Evolutionary conservation across 768 basidiomycete species (phyloP).

Genomic region (Lactarius psammicola): DNA sequence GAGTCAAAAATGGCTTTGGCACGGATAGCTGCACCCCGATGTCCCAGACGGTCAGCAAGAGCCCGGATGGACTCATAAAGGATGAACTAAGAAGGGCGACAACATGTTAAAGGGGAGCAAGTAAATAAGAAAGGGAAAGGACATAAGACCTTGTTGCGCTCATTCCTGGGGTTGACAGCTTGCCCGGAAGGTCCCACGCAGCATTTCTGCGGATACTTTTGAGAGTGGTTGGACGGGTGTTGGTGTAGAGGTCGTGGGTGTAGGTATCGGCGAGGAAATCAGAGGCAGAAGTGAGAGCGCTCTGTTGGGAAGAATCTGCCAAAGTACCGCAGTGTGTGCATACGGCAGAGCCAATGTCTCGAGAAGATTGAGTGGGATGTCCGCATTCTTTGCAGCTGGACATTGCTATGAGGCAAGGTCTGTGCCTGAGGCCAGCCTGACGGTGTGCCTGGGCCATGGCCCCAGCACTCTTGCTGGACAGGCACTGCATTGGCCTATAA

Average conservation of each 20-base stretch:
- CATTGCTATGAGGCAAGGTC: slow-evolving; percentile 11
- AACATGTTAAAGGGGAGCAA: slow-evolving; percentile 16
- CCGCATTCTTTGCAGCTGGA: slow-evolving; percentile 24
- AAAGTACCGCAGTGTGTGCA: slow-evolving; percentile 76
- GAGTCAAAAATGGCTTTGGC: slow-evolving; percentile 68
- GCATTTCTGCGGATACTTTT: slow-evolving; percentile 49
- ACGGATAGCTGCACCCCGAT: slow-evolving; percentile 60
- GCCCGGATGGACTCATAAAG: slow-evolving; percentile 63
- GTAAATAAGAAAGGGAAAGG: slow-evolving; percentile 22
- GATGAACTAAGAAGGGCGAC: slow-evolving; percentile 44
- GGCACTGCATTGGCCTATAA: slow-evolving; percentile 10
- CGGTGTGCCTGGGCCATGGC: neutral
- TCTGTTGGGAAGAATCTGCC: slow-evolving; percentile 54
- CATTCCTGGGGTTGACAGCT: slow-evolving; percentile 61
- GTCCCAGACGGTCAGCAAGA: slow-evolving; percentile 56
- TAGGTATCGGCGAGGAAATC: slow-evolving; percentile 39
- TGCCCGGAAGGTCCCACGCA: slow-evolving; percentile 65
- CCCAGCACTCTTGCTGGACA: no score
- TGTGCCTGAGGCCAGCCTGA: neutral
- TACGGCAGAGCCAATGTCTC: slow-evolving; percentile 39
- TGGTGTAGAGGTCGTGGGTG: slow-evolving; percentile 34
- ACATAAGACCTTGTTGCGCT: slow-evolving; percentile 63
- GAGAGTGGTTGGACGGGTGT: slow-evolving; percentile 37
- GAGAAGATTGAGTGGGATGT: slow-evolving; percentile 25
- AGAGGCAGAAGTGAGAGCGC: slow-evolving; percentile 51